Conservation (phyloP, 257 asterid species). For the Salvia hispanica region DNA sequence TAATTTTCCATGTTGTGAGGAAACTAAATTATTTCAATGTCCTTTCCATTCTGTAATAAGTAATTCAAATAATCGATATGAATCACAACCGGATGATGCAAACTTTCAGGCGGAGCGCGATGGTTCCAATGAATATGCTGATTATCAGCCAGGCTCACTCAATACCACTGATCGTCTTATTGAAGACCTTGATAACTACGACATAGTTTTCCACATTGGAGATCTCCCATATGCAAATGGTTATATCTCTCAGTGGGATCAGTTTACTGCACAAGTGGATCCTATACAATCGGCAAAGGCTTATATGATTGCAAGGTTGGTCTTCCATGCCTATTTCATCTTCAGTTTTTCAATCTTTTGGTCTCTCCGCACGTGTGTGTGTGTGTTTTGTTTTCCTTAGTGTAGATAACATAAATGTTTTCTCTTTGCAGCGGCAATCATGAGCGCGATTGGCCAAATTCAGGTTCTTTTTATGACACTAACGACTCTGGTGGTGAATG, state of each 20-base stretch:
- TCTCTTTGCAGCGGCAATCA: conserved; percentile 54
- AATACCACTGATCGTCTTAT: conserved; percentile 24
- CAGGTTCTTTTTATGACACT: conserved; percentile 57
- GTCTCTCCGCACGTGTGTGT: too few species aligned
- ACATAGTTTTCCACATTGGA: conserved; percentile 56
- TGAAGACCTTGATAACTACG: conserved; percentile 29
- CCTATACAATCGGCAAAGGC: conserved; percentile 68
- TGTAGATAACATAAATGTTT: not conserved
- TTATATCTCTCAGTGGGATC: conserved; percentile 76
- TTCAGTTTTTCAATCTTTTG: not conserved
- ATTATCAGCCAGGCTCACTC: conserved; percentile 31
- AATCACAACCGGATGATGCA: not conserved
- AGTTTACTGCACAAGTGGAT: conserved; percentile 73
- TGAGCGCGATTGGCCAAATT: conserved; percentile 64
- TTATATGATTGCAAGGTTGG: conserved; percentile 75
- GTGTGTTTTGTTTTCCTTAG: not conserved
- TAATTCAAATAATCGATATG: not conserved
- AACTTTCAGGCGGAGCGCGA: conserved; percentile 29
- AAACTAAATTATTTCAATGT: not conserved
- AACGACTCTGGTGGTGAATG: conserved; percentile 72
- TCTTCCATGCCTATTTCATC: not conserved
- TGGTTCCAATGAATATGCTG: conserved; percentile 28
- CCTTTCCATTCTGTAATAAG: not conserved
- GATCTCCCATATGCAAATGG: conserved; percentile 56
- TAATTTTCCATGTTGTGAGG: not conserved